Evolutionary conservation across 805 yeast species (phyloP), one percentile per base, ranked within the genome.

Genomic region (Monosporozyma unispora): DNA sequence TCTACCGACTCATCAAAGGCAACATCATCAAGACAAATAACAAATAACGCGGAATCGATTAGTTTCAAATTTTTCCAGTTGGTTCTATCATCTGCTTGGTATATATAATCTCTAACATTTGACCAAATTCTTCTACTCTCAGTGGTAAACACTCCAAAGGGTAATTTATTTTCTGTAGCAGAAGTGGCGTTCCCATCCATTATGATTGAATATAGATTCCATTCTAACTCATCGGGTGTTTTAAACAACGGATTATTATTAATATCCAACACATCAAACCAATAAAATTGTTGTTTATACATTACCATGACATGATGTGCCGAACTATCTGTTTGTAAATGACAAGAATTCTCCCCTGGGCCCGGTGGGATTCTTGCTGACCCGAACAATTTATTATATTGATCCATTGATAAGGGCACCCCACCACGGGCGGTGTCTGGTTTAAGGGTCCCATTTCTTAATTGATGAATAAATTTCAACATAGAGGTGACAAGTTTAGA

Each of bases 41-140:
- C 77, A 58, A 89, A 89, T 48, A 89, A 73, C 0, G 96, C 91
- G 23, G 84, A 76, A 66, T 89, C 97, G 50, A 89, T 77, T 53
- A 84, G 80, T 41, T 79, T 75, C 50, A 89, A 68, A 51, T 88
- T 86, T 57, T 86, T 89, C 60, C 70, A 71, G 66, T 89, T 89
- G 51, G 69, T 75, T 12, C 72, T 57, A 54, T 78, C 78, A 28
- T 65, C 66, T 37, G 75, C 71, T 45, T 70, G 67, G 31, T 68
- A 58, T 29, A 82, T 65, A 38, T 70, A 67, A 45, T 74, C 77
- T 59, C 97, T 75, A 48, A 87, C 72, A 53, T 74, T 74, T 16
- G 96, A 89, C 97, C 97, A 89, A 39, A 83, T 74, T 56, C 91
- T 75, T 66, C 97, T 75, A 65, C 86, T 87, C 61, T 89, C 97